Evolutionary conservation across 805 yeast species (phyloP), one percentile per base, ranked within the genome.

Genomic region (Barnettozyma siamensis): DNA sequence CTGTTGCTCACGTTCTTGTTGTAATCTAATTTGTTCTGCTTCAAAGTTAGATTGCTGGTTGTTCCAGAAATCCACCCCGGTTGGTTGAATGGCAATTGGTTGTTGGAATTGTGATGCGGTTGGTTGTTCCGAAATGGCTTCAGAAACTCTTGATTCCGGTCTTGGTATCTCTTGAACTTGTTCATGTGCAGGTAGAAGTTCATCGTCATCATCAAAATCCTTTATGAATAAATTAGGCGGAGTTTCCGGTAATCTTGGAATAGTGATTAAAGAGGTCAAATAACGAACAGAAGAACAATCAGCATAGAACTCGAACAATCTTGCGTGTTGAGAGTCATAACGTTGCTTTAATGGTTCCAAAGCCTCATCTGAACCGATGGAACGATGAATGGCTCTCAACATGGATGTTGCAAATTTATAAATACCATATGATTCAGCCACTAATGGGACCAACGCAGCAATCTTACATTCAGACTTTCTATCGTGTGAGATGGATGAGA

Each of bases 381-480:
- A 72, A 53, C 76, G 76, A 55, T 84, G 77, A 78, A 91, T 72
- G 0, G 95, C 97, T 49, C 96, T 75, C 44, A 91, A 66, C 98
- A 91, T 89, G 9, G 95, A 82, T 2, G 87, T 83, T 43, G 84
- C 67, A 54, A 91, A 91, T 61, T 88, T 85, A 63, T 88, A 87
- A 43, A 91, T 88, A 34, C 98, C 98, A 57, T 87, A 89, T 2
- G 94, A 76, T 61, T 91, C 99, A 7, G 91, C 76, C 40, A 91
- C 87, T 63, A 89, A 69, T 3, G 97, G 97, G 29, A 91, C 93
- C 49, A 91, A 67, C 1, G 96, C 88, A 47, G 93, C 77, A 15
- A 87, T 83, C 48, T 83, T 81, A 63, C 94, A 87, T 52, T 91
- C 91, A 30, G 71, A 61, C 45, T 68, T 73, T 21, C 75, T 72